Conservation (phyloP, 164 flowering plant genomes). For the Litsea cubeba region DNA sequence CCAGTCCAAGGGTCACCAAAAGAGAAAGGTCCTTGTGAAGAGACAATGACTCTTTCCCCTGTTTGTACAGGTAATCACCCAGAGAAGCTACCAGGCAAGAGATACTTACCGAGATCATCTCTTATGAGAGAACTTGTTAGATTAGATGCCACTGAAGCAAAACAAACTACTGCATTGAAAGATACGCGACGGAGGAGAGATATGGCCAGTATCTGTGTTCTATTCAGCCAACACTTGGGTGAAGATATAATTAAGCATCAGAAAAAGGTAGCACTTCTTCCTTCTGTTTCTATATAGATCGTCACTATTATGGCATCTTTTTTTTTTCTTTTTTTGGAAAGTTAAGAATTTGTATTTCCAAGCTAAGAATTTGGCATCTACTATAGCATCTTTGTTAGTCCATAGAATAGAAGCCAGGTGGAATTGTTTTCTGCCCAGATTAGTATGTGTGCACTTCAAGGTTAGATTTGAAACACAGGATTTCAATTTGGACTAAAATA, state of each 20-base stretch:
- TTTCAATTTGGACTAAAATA: background rate
- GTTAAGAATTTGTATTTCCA: no score
- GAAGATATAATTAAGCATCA: constrained; percentile 71
- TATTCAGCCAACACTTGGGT: constrained; percentile 85
- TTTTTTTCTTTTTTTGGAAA: no score
- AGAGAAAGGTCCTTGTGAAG: constrained; percentile 10
- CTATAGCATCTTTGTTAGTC: background rate
- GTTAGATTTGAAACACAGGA: background rate
- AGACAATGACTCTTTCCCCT: constrained; percentile 51
- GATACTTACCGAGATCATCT: constrained; percentile 25
- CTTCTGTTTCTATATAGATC: background rate
- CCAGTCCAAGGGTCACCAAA: constrained; percentile 27
- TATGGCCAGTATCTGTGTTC: constrained; percentile 42
- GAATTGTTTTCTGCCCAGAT: background rate
- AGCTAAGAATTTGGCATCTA: background rate
- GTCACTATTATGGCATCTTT: background rate
- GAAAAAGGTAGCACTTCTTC: constrained; percentile 57
- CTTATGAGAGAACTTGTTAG: constrained; percentile 42
- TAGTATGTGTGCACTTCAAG: background rate
- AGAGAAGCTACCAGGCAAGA: constrained; percentile 44
- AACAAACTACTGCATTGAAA: constrained; percentile 26
- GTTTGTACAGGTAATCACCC: constrained; percentile 68
- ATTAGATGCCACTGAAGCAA: constrained; percentile 23
- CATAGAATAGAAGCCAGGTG: background rate
- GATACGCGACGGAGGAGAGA: constrained; percentile 69